A percentile compares a stretch with the other conserved stretches of the same genome.
These are phyloP conservation scores for Olyra latifolia DNA, from an alignment of 176 grass and related monocot genomes.

Conservation along the genomic window DNA sequence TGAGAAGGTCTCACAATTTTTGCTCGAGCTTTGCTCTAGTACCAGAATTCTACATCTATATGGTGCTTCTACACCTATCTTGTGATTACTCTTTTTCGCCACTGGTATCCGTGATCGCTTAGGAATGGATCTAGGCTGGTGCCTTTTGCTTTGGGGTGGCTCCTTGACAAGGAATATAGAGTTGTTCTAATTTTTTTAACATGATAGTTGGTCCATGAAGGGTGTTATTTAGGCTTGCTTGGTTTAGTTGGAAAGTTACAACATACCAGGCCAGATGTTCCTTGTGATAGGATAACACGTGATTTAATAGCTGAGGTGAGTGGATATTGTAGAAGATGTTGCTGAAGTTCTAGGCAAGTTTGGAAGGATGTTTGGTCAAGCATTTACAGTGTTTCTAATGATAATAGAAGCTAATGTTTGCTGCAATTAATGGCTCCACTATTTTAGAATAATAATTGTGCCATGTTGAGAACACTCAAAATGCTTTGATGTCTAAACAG, in stretches of 20 bases:
- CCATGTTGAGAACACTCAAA: neutral
- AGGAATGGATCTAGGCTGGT: neutral
- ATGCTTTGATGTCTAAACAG: neutral
- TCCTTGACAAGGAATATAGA: neutral
- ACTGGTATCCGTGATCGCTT: neutral
- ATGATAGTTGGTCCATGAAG: neutral
- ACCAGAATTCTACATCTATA: neutral
- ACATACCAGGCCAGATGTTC: neutral
- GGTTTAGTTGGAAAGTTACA: neutral
- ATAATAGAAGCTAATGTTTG: neutral
- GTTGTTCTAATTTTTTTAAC: neutral
- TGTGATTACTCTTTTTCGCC: neutral
- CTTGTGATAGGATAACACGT: neutral
- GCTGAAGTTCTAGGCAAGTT: neutral
- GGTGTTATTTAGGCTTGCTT: neutral
- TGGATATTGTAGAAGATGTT: neutral
- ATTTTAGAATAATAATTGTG: constrained; percentile 8
- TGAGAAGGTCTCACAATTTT: neutral
- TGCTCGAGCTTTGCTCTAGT: neutral
- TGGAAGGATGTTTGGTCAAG: neutral
- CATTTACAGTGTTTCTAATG: neutral
- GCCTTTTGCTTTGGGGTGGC: neutral
- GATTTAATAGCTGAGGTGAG: neutral
- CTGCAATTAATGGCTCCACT: neutral
- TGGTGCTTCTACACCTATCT: neutral